Base-by-base conservation (phyloP, 441 rosid species). In the Brassica hybrid region DNA sequence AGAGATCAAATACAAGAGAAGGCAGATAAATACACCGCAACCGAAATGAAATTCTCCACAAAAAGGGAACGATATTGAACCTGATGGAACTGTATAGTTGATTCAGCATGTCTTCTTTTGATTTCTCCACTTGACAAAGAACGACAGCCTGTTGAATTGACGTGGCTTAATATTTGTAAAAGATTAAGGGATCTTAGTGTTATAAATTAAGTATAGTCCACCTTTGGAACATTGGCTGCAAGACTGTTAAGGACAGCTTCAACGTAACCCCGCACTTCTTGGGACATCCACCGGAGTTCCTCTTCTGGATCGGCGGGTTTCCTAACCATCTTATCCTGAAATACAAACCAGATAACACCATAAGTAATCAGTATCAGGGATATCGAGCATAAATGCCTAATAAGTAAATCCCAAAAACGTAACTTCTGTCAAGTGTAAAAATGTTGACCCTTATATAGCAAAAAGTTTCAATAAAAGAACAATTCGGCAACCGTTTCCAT, bases 201-300 rank as follows among this genome's bases (percentile, higher is more conserved):
- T 34, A 67, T 65, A 52, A 52, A 69, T 43, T 57, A 68, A 65
- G 59, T 69, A 65, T 52, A 66, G 52, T 72, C 81, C 30, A 91
- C 99, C 88, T 97, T 97, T 71, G 99, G 99, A 79, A 97, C 97
- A 83, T 97, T 97, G 77, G 99, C 99, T 68, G 94, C 98, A 67
- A 97, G 95, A 82, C 99, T 97, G 85, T 94, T 94, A 67, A 97
- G 98, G 86, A 97, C 99, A 57, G 99, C 99, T 88, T 97, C 99
- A 45, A 94, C 98, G 62, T 97, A 97, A 79, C 99, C 98, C 4
- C 99, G 99, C 9, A 97, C 98, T 90, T 97, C 99, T 82, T 97
- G 99, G 45, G 99, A 90, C 99, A 97, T 97, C 99, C 99, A 97
- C 60, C 97, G 87, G 48, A 97, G 95, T 85, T 97, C 99, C 82